Evolutionary conservation across 805 yeast genomes (phyloP).

Genomic region (Torulaspora delbrueckii): DNA sequence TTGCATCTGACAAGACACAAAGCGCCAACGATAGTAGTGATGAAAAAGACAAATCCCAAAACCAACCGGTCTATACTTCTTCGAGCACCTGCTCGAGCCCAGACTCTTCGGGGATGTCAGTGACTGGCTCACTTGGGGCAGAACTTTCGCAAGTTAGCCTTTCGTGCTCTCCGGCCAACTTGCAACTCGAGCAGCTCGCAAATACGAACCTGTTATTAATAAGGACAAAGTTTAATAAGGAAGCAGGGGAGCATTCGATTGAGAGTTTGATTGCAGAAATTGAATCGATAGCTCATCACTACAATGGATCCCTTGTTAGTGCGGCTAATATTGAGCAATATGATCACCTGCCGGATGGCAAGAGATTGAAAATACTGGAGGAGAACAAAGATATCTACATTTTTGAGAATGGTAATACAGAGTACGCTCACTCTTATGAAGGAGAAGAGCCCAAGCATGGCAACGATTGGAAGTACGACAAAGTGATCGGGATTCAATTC

Average conservation of each 20-base stretch:
- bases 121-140: neutral
- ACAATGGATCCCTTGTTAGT: conserved; percentile 22
- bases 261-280: conserved; percentile 6
- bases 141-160: conserved; percentile 1
- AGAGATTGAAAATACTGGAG: conserved; percentile 20
- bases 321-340: conserved; percentile 29
- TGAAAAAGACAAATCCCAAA: neutral
- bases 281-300: conserved; percentile 12
- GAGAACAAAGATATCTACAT: conserved; percentile 21
- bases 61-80: neutral
- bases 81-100: conserved; percentile 1
- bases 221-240: conserved; percentile 19
- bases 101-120: neutral
- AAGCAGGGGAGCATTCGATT: neutral
- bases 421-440: conserved; percentile 16
- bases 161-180: conserved; percentile 3
- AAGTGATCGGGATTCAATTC: conserved; percentile 28
- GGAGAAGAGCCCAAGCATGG: conserved; percentile 3
- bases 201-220: conserved; percentile 27
- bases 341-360: conserved; percentile 26
- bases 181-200: conserved; percentile 29
- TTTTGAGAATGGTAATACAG: conserved; percentile 25
- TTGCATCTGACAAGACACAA: neutral
- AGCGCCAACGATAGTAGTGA: too few species aligned
- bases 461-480: conserved; percentile 22